These are phyloP conservation scores for Drechmeria coniospora DNA, from an alignment of 2,329 filamentous ascomycete genomes.

Conservation along the genomic window DNA sequence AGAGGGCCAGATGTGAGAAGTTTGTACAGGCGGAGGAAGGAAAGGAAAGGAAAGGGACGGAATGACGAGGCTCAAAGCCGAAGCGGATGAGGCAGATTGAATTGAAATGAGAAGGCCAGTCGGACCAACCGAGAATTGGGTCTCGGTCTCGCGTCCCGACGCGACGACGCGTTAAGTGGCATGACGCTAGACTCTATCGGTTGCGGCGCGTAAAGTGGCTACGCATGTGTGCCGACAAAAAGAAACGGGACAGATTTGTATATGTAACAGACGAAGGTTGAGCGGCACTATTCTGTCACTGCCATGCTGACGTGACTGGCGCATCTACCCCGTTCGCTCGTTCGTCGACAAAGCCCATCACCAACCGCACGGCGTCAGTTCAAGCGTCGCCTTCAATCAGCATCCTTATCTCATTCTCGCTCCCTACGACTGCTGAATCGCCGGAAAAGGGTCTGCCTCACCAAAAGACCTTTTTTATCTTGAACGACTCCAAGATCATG, in stretches of 20 bases:
- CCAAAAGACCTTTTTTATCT: too few species aligned
- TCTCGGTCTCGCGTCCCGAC: slow-evolving; percentile 12
- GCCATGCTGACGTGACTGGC: too few species aligned
- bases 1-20: background rate
- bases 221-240: background rate
- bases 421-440: too few species aligned
- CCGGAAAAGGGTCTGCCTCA: too few species aligned
- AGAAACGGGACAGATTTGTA: slow-evolving; percentile 3
- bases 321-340: too few species aligned
- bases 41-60: background rate
- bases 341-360: too few species aligned
- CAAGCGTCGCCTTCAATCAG: too few species aligned
- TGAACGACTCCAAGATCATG: too few species aligned
- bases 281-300: slow-evolving; percentile 1
- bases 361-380: too few species aligned
- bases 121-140: slow-evolving; percentile 4
- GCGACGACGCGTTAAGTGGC: slow-evolving; percentile 29
- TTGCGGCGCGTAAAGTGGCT: slow-evolving; percentile 21
- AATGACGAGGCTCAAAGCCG: slow-evolving; percentile 4
- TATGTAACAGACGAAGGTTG: too few species aligned
- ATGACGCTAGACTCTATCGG: slow-evolving; percentile 14
- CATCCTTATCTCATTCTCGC: too few species aligned
- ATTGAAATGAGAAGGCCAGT: slow-evolving; percentile 7
- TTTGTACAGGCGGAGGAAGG: too few species aligned
- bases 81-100: slow-evolving; percentile 5